A percentile compares a stretch with the other conserved stretches of the same genome.
Evolutionary conservation across 1,139 yeast species (phyloP).

Genomic region (Arxiozyma telluris): DNA sequence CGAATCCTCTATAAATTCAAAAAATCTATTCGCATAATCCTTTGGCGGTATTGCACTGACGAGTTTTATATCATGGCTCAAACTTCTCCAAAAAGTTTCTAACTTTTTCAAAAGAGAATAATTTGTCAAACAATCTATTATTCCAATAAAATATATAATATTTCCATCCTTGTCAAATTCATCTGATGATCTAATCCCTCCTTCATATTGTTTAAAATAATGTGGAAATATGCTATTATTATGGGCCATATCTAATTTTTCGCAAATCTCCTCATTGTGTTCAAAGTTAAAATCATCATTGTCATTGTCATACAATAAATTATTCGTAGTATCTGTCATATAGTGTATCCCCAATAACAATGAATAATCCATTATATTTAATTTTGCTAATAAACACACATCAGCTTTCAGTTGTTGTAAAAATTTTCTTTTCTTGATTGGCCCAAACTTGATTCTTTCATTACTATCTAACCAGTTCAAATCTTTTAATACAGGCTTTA

Average conservation of each 20-base stretch:
- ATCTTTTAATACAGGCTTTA: slow-evolving; percentile 56
- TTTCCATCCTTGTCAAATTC: slow-evolving; percentile 52
- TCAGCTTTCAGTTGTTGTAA: slow-evolving; percentile 66
- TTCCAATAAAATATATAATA: slow-evolving; percentile 81
- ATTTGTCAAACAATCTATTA: slow-evolving; percentile 86
- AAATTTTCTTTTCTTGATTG: slow-evolving; percentile 50
- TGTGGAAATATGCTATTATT: slow-evolving; percentile 25
- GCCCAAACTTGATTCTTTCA: slow-evolving; percentile 62
- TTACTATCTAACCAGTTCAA: slow-evolving; percentile 72
- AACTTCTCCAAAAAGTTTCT: slow-evolving; percentile 79
- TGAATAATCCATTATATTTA: slow-evolving; percentile 94
- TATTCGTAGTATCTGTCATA: slow-evolving; percentile 34
- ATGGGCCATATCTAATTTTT: not conserved
- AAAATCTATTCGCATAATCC: slow-evolving; percentile 84
- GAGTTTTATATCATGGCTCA: slow-evolving; percentile 58
- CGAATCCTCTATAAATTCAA: slow-evolving; percentile 47
- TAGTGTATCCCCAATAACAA: slow-evolving; percentile 83
- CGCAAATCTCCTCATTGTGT: not conserved
- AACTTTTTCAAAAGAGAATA: slow-evolving; percentile 68
- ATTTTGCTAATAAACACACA: slow-evolving; percentile 56
- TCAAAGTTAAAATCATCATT: not conserved
- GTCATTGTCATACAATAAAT: slow-evolving; percentile 9
- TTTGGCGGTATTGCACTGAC: slow-evolving; percentile 85
- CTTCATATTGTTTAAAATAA: slow-evolving; percentile 70
- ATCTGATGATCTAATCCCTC: slow-evolving; percentile 77